Evolutionary conservation across 306 rosid genomes (phyloP).

Genomic region (Trifolium repens): DNA sequence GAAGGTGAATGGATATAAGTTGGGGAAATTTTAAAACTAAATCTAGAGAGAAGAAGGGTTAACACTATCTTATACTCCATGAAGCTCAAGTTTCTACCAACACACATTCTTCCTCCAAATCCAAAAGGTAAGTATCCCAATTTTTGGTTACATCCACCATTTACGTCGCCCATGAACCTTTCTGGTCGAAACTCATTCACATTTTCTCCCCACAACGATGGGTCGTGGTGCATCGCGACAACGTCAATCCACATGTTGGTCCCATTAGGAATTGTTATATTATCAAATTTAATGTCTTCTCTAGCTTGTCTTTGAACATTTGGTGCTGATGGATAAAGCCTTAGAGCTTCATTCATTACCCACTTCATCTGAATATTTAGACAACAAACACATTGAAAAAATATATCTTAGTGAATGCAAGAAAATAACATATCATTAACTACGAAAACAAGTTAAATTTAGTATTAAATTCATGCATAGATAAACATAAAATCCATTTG

Average conservation of each 20-base stretch:
- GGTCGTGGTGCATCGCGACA: background rate
- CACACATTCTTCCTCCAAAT: background rate
- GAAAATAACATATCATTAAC: too few species aligned
- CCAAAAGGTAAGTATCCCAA: background rate
- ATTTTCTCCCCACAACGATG: background rate
- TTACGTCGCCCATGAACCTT: background rate
- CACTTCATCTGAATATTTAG: background rate
- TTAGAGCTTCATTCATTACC: background rate
- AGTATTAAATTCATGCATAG: too few species aligned
- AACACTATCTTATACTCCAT: background rate
- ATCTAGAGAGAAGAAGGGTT: background rate
- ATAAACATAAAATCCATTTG: too few species aligned
- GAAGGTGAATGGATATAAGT: background rate
- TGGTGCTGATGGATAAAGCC: background rate
- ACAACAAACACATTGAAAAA: background rate
- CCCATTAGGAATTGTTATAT: background rate
- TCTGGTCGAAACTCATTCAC: background rate
- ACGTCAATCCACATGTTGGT: background rate
- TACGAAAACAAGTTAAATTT: too few species aligned
- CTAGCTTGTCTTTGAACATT: background rate
- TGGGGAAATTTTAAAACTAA: background rate
- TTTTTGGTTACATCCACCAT: background rate
- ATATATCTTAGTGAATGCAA: too few species aligned
- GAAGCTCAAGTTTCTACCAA: background rate
- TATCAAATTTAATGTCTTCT: background rate